phyloP scores from a whole-genome alignment of 2,329 filamentous ascomycete species.

The Neofusicoccum cordaticola region DNA sequence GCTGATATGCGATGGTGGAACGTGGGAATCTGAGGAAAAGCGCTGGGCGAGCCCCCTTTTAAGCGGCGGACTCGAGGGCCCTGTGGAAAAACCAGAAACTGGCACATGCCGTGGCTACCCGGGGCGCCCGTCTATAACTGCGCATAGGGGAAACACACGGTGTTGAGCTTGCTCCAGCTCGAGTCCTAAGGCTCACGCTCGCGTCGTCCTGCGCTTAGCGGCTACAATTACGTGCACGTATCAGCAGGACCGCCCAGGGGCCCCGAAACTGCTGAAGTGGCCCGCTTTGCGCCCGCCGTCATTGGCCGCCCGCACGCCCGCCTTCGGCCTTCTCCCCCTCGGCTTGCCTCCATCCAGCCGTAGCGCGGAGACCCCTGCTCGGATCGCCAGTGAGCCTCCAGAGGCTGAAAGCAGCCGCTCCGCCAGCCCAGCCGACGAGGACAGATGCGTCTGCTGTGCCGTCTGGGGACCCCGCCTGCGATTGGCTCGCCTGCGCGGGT shows the following conservation, averaged over 20 bases:
- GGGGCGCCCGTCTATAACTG: constrained; percentile 24
- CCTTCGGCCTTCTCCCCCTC: constrained; percentile 9
- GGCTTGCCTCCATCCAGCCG: neutral
- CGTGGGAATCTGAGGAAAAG: neutral
- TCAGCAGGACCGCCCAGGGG: constrained; percentile 7
- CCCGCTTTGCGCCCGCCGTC: neutral
- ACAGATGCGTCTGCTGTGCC: neutral
- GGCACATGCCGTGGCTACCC: constrained; percentile 14
- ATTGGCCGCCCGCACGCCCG: neutral
- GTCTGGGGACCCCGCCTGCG: neutral
- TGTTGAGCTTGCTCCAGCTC: constrained; percentile 16
- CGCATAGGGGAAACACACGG: constrained; percentile 23
- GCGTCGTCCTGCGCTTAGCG: constrained; percentile 25
- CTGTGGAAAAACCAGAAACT: constrained; percentile 8
- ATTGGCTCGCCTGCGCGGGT: neutral
- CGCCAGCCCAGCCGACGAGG: neutral
- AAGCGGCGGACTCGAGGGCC: neutral
- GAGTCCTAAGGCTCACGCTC: neutral
- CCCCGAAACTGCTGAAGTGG: neutral
- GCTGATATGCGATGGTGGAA: constrained; percentile 5
- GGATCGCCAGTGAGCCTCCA: constrained; percentile 11
- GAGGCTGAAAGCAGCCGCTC: constrained; percentile 1
- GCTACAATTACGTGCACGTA: constrained; percentile 17
- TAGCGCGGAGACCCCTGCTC: constrained; percentile 7
- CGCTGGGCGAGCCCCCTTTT: constrained; percentile 5